phyloP scores from a whole-genome alignment of 2,329 filamentous ascomycete species.

The Epichloe festucae region DNA sequence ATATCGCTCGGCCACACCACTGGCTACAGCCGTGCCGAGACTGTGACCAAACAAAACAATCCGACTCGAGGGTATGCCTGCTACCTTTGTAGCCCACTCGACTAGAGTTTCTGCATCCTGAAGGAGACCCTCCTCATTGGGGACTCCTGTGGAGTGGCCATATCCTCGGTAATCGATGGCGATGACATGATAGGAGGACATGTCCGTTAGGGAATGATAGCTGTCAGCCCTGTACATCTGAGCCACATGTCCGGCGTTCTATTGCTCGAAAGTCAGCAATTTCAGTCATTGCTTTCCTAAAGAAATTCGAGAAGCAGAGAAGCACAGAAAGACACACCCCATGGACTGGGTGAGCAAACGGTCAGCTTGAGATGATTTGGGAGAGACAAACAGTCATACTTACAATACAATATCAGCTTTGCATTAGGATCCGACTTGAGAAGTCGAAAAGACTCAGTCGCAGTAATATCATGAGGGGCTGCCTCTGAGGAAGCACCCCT shows the following conservation, averaged over 20 bases:
- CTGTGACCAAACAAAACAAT: conserved; percentile 80
- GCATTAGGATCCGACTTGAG: conserved; percentile 50
- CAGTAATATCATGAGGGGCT: conserved; percentile 33
- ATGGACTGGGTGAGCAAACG: conserved; percentile 34
- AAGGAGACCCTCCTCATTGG: conserved; percentile 70
- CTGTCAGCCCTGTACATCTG: conserved; percentile 63
- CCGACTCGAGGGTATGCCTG: conserved; percentile 51
- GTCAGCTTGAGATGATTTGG: background rate
- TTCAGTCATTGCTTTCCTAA: conserved; percentile 12
- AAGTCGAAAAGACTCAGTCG: conserved; percentile 45
- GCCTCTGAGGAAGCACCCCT: conserved; percentile 36
- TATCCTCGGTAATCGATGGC: conserved; percentile 87
- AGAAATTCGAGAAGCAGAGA: background rate
- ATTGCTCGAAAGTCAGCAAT: conserved; percentile 14
- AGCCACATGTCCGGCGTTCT: conserved; percentile 79
- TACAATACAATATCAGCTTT: conserved; percentile 51
- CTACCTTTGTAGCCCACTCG: conserved; percentile 54
- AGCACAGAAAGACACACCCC: conserved; percentile 34
- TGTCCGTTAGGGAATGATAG: conserved; percentile 64
- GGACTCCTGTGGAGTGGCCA: conserved; percentile 65
- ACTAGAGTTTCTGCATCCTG: conserved; percentile 63
- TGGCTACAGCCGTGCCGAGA: conserved; percentile 73
- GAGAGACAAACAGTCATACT: conserved; percentile 16
- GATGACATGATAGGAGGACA: conserved; percentile 67
- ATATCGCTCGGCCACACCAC: conserved; percentile 61